Base-by-base conservation (phyloP, 2,329 filamentous ascomycete genomes). In the Keithomyces neogunnii region DNA sequence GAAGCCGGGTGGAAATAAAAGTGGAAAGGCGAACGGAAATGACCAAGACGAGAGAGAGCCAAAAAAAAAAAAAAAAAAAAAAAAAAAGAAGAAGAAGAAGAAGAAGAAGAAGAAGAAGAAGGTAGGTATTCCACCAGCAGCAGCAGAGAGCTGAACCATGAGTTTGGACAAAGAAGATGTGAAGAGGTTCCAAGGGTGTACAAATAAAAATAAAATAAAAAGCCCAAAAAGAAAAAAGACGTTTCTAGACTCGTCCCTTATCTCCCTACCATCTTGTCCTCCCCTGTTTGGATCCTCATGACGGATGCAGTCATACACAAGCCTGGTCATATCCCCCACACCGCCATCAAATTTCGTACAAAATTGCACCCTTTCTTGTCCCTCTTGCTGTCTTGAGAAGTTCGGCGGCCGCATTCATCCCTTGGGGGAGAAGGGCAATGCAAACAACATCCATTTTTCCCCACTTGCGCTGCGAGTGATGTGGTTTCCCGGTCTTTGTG, bases 21-120 rank as follows among this genome's bases (percentile, higher is more conserved):
- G 1, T 19, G 19, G 19, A 19, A 19, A 19, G 19, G 19, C 19
- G 19, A 19, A 19, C 19, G 19, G 19, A 19, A 19, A 19, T 19
- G 19, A 19, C 19, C 19, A 19, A 19, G 19, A 19, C 19, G 19
- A 19, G 19, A 19, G 19, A 19, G 19, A 19, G 1, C 19, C 19
- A 19, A 19, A 19, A 19, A 9, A 51, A 45, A 55, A n/a, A 52
- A 13, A 55, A 55, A 49, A 51, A 43, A 48, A 45, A 13, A 55
- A 33, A 30, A 44, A 55, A 3, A 29, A 43, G 8, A 44, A 44
- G 11, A 11, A 44, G 4, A 11, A 44, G 11, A 30, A 30, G 13
- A 6, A 10, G 11, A 42, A 42, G 13, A 26, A 28, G n/a, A n/a
- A 10, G 13, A 26, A 8, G 3, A 1, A 7, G n/a, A 28, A 26